Evolutionary conservation across 2,329 filamentous ascomycete genomes (phyloP).

Genomic region (Talaromyces atroroseus): DNA sequence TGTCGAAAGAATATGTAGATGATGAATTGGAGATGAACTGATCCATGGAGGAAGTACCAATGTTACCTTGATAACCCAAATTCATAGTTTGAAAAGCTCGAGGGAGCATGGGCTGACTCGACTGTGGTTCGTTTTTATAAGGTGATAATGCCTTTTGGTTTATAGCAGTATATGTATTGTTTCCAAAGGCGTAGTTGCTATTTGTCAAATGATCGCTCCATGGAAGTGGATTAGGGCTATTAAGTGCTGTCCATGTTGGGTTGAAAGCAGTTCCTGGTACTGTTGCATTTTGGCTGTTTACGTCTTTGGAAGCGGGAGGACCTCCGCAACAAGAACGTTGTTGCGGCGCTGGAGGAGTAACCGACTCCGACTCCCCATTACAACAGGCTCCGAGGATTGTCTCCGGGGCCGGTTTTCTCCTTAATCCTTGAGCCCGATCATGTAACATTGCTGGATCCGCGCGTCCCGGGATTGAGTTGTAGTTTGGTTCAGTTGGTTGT

Average conservation of each 20-base stretch:
- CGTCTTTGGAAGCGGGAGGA: conserved; percentile 1
- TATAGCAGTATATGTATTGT: conserved; percentile 15
- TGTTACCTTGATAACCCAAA: neutral
- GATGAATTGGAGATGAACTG: conserved; percentile 14
- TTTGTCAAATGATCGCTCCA: conserved; percentile 2
- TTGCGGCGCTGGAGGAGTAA: conserved; percentile 11
- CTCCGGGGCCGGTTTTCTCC: neutral
- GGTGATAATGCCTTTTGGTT: conserved; percentile 15
- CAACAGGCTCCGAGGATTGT: conserved; percentile 21
- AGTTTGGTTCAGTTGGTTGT: conserved; percentile 15
- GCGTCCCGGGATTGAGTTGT: neutral
- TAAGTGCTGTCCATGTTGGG: neutral
- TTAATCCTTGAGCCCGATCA: neutral
- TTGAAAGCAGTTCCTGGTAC: neutral
- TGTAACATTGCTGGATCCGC: neutral
- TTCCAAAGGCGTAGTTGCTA: conserved; percentile 17
- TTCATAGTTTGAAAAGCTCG: conserved; percentile 2
- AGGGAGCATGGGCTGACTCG: neutral
- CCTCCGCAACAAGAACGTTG: conserved; percentile 27
- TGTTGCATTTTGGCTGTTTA: neutral
- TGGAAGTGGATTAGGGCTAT: neutral
- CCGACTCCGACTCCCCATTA: conserved; percentile 15
- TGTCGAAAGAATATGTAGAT: conserved; percentile 13
- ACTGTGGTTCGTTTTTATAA: conserved; percentile 18
- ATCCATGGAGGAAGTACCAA: conserved; percentile 1